phyloP scores from a whole-genome alignment of 2,329 filamentous ascomycete genomes.

The Elsinoe australis region DNA sequence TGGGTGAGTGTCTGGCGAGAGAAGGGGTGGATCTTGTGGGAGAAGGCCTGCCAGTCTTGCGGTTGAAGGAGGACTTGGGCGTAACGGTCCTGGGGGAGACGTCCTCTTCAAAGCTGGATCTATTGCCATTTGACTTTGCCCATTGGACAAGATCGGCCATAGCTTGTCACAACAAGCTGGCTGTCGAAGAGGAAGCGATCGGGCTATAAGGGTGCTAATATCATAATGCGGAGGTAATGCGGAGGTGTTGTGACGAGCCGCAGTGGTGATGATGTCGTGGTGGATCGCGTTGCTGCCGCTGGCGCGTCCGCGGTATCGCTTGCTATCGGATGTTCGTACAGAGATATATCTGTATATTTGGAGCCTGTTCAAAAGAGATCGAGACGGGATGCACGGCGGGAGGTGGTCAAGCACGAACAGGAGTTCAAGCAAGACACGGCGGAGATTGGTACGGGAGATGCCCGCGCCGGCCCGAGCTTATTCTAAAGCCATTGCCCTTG shows the following conservation, averaged over 20 bases:
- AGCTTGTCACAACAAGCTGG: neutral
- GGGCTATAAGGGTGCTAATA: too few species aligned
- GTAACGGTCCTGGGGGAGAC: conserved; percentile 15
- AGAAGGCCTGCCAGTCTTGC: conserved; percentile 3
- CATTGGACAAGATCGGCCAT: conserved; percentile 16
- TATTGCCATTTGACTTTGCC: neutral
- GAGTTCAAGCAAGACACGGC: conserved; percentile 12
- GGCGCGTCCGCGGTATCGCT: too few species aligned
- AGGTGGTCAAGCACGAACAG: neutral
- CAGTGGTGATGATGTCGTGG: neutral
- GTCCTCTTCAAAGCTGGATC: conserved; percentile 8
- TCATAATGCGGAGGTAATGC: conserved; percentile 11
- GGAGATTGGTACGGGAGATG: conserved; percentile 17
- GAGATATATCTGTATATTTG: too few species aligned
- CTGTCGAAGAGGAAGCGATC: too few species aligned
- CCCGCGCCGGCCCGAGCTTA: neutral
- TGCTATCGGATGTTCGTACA: too few species aligned
- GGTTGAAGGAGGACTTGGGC: conserved; percentile 12
- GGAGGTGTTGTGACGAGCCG: conserved; percentile 9
- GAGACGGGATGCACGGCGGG: neutral
- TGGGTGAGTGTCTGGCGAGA: neutral
- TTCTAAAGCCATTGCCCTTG: conserved; percentile 1
- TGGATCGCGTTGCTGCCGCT: too few species aligned
- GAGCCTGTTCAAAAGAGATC: too few species aligned
- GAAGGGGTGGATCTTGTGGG: conserved; percentile 1